Evolutionary conservation across 2,329 filamentous ascomycete genomes (phyloP).

Genomic region (Cercospora nicotianae): DNA sequence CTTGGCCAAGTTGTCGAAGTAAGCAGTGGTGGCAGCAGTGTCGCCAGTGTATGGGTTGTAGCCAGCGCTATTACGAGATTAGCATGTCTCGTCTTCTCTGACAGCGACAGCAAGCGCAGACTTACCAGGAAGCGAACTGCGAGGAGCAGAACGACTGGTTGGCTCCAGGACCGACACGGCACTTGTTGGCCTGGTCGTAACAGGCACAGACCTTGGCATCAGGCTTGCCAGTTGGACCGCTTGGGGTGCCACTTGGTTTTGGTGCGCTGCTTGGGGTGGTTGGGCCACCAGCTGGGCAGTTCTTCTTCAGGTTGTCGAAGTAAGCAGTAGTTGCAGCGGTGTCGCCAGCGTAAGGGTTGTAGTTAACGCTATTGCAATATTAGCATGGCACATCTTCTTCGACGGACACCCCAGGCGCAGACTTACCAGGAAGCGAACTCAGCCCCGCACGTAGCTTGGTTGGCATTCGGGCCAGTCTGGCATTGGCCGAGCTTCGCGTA

Average conservation of each 20-base stretch:
- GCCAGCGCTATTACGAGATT: not conserved
- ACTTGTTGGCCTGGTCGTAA: not conserved
- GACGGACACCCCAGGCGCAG: not conserved
- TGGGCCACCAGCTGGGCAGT: not conserved
- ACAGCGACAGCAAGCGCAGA: not conserved
- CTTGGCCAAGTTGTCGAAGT: conserved; percentile 1
- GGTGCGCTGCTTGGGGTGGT: not conserved
- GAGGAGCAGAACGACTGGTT: not conserved
- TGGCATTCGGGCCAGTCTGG: too few relatives aligned
- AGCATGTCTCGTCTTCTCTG: not conserved
- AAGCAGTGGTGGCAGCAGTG: not conserved
- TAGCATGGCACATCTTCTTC: not conserved
- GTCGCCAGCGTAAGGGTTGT: not conserved
- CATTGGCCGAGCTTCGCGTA: too few relatives aligned
- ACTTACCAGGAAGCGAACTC: not conserved
- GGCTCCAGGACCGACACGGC: not conserved
- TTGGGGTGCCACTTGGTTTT: not conserved
- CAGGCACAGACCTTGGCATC: not conserved
- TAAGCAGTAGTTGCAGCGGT: not conserved
- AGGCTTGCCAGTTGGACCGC: not conserved
- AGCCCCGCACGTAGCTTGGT: too few relatives aligned
- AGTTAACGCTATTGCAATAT: not conserved
- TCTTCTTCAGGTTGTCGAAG: not conserved
- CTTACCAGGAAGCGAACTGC: not conserved
- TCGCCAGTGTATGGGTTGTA: not conserved